phyloP scores from a whole-genome alignment of 2,329 filamentous ascomycete genomes.

The Lecanicillium sp. region DNA sequence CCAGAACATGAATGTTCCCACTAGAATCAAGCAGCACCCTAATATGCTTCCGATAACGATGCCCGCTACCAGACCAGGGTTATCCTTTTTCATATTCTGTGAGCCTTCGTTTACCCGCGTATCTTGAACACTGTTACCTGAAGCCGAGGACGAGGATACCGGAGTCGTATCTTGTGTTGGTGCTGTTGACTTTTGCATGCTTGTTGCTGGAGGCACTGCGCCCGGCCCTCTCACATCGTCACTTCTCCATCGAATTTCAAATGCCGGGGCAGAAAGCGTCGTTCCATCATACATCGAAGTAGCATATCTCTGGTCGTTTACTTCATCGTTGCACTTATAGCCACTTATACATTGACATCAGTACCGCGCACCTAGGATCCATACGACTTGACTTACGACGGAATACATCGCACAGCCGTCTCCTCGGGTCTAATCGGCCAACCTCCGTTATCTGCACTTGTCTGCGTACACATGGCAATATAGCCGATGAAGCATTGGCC shows the following conservation, averaged over 20 bases:
- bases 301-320: conserved; percentile 15
- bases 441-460: conserved; percentile 8
- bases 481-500: conserved; percentile 21
- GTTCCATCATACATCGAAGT: conserved; percentile 13
- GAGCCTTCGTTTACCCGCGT: too few relatives aligned
- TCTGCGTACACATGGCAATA: conserved; percentile 17
- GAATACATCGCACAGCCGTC: conserved; percentile 20
- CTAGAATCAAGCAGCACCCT: background rate
- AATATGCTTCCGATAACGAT: background rate
- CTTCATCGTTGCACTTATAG: conserved; percentile 15
- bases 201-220: background rate
- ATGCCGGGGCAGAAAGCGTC: conserved; percentile 19
- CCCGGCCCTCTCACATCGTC: conserved; percentile 9
- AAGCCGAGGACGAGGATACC: too few relatives aligned
- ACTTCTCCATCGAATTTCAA: conserved; percentile 20
- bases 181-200: background rate
- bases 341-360: conserved; percentile 6
- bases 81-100: too few relatives aligned
- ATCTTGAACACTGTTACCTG: too few relatives aligned
- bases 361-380: background rate
- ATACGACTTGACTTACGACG: conserved; percentile 12
- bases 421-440: conserved; percentile 16
- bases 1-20: background rate
- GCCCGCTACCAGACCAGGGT: conserved; percentile 1
- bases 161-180: too few relatives aligned